Base-by-base conservation (phyloP, 2,329 filamentous ascomycete species). In the Cercospora citrullina region DNA sequence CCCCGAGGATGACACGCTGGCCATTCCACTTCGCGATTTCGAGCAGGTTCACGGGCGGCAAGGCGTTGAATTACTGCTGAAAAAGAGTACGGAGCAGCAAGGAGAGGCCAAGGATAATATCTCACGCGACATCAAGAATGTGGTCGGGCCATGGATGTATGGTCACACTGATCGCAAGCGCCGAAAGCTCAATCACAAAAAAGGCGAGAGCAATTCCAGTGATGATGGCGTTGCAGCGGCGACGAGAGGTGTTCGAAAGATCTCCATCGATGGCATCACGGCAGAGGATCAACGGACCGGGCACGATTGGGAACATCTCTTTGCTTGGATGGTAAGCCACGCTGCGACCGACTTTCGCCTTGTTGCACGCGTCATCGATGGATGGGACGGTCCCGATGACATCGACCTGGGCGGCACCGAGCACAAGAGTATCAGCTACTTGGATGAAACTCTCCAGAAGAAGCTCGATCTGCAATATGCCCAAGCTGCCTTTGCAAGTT, bases 81-180 rank as follows among this genome's bases (percentile, higher is more conserved):
- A 85, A 7, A 84, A 86, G 64, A 74, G 74, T 16, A 78, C 83
- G 31, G 80, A 81, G 45, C 53, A 67, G 45, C 53, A 53, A 14
- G 57, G 67, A 9, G 79, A 82, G 64, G 60, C 66, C 12, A 63
- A 65, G 65, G 33, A 74, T 71, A 64, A 71, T 1, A 76, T 82
- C 42, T 88, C 87, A 1, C 85, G 90, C 66, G 90, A 93, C 75
- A 75, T 94, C 65, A 86, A 87, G 69, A 87, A 89, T 0, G 76
- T 94, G 42, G 80, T 94, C 60, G 89, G 88, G 0, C 91, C 91
- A 2, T 94, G 91, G 91, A 81, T 93, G 60, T 88, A 90, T 74
- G 88, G 87, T 57, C 84, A 88, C 61, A 84, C 80, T 21, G 86
- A 89, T 64, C 89, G 89, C 82, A 85, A 84, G 68, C 77, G 80